A percentile compares a stretch with the other conserved stretches of the same genome.
These are phyloP conservation scores for Lasiodiplodia gonubiensis DNA, from an alignment of 2,329 filamentous ascomycete species.

Conservation along the genomic window DNA sequence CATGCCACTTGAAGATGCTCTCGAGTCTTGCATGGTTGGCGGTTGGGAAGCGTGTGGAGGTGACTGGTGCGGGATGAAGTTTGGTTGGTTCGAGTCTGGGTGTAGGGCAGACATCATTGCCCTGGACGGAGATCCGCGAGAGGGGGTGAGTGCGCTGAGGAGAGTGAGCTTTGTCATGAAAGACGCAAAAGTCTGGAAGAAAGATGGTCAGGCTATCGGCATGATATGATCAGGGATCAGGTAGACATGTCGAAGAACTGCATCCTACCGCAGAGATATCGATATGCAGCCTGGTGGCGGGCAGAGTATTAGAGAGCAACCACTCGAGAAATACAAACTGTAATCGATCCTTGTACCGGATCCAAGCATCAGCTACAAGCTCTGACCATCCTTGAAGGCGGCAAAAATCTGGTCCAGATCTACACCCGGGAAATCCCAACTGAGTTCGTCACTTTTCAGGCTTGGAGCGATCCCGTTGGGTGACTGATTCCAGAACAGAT, in stretches of 20 bases:
- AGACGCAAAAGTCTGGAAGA: constrained; percentile 59
- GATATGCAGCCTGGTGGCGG: not conserved
- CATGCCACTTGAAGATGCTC: constrained; percentile 56
- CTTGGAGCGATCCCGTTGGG: constrained; percentile 9
- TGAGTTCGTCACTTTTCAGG: constrained; percentile 21
- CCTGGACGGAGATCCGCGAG: constrained; percentile 52
- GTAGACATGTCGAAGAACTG: not conserved
- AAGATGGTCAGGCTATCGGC: constrained; percentile 31
- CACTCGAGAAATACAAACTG: not conserved
- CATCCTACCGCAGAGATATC: too few species aligned
- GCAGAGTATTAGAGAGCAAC: not conserved
- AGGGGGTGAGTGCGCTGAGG: constrained; percentile 51
- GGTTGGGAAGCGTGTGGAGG: constrained; percentile 64
- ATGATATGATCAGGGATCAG: constrained; percentile 21
- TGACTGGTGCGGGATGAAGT: constrained; percentile 57
- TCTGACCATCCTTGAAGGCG: constrained; percentile 22
- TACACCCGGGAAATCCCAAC: constrained; percentile 25
- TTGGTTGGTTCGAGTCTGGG: constrained; percentile 59
- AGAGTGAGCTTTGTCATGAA: constrained; percentile 64
- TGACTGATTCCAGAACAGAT: constrained; percentile 13
- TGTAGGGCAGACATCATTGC: constrained; percentile 60
- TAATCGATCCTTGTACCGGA: not conserved
- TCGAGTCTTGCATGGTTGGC: constrained; percentile 57
- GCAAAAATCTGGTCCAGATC: constrained; percentile 28
- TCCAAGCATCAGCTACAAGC: not conserved